These are phyloP conservation scores for Cnidoscolus chayamansa DNA, from an alignment of 441 rosid species.

Conservation along the genomic window DNA sequence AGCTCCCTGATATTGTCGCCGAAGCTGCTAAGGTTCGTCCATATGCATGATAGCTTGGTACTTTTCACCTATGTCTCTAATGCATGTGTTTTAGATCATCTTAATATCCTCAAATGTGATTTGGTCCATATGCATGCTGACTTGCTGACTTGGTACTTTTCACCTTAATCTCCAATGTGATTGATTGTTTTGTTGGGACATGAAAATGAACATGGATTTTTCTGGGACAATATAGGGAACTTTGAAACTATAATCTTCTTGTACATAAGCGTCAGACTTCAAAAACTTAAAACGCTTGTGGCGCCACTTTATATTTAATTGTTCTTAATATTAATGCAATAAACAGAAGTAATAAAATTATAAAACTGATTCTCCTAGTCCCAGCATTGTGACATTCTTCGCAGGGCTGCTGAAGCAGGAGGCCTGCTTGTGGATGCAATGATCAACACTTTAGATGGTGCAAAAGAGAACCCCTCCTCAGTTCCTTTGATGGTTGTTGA, in stretches of 20 bases:
- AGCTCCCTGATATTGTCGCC: constrained; percentile 93
- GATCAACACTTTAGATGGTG: constrained; percentile 53
- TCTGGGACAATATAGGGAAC: neutral
- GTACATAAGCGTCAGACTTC: neutral
- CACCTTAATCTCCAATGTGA: too few species aligned
- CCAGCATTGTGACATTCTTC: constrained; percentile 92
- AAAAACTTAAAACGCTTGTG: neutral
- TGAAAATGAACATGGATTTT: constrained; percentile 10
- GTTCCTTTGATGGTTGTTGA: constrained; percentile 96
- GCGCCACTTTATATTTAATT: neutral
- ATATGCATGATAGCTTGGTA: constrained; percentile 4
- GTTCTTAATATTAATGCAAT: constrained; percentile 4
- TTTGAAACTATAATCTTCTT: neutral
- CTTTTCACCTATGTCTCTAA: neutral
- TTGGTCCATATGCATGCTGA: too few species aligned
- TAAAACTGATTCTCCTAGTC: constrained; percentile 27
- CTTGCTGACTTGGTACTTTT: too few species aligned
- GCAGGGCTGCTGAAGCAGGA: constrained; percentile 94
- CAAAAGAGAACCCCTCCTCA: constrained; percentile 58
- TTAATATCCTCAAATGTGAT: too few species aligned
- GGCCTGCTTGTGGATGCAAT: constrained; percentile 95
- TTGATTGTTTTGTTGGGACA: neutral
- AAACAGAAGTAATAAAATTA: constrained; percentile 17
- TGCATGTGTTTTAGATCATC: neutral
- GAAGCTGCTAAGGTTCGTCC: constrained; percentile 91